Base-by-base conservation (phyloP, 352 stramenopile species). In the Pythium aquatile region DNA sequence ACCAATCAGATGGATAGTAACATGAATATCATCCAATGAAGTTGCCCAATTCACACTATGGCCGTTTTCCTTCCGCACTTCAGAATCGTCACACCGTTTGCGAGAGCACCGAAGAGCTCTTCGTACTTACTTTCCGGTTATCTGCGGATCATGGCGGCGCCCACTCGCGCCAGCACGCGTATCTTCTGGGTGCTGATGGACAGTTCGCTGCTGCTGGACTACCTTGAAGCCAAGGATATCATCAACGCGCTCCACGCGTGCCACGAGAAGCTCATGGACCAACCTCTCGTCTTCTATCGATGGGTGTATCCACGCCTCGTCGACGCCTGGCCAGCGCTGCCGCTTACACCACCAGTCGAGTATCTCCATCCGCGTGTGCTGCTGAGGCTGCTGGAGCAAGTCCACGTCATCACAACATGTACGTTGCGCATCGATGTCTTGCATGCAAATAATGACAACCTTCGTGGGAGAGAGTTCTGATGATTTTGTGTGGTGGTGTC, bases 321-420 rank as follows among this genome's bases (percentile, higher is more conserved):
- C 20, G 30, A 42, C 2, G 9, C 30, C 2, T 72, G 66, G 59
- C 54, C 74, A 17, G 68, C 69, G 54, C 49, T 89, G 35, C 74
- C 69, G 14, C 51, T 30, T 3, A 30, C 70, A n/a, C 66, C 65
- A 9, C 63, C 72, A 9, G 42, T 30, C 26, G 65, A 76, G 55
- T 72, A 44, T 14, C 37, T 84, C 7, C 69, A 83, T 40, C 37
- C 77, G 33, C 55, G 61, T 32, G 61, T 78, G 55, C 56, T 91
- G 33, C 30, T 87, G 56, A 63, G 59, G 39, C 67, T 88, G 4
- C 64, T 91, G 13, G 68, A 77, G 42, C 77, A 79, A 48, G 58
- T 89, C 53, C 73, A 88, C 46, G 72, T 74, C 10, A 69, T 81
- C 42, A 72, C 66, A n/a, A 76, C 70, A 26, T 91, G 80, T 88